A percentile compares a stretch with the other conserved stretches of the same genome.
phyloP scores from a whole-genome alignment of 2,329 filamentous ascomycete genomes.

The Aspergillus eucalypticola region DNA sequence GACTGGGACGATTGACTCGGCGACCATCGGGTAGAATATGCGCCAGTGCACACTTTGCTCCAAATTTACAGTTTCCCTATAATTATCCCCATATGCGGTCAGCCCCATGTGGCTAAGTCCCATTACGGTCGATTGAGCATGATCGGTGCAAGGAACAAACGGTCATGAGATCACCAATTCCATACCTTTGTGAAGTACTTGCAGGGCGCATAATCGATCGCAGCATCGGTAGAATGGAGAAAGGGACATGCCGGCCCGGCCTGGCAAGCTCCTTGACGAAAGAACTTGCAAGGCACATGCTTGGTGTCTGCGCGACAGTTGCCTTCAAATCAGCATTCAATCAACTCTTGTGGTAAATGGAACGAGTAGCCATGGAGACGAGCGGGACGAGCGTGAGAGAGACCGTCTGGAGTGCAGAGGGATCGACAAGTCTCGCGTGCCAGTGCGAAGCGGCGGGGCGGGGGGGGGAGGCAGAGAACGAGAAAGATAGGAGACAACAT shows the following conservation, averaged over 20 bases:
- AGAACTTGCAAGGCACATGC: slow-evolving; percentile 99
- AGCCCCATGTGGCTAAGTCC: slow-evolving; percentile 7
- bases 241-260: slow-evolving; percentile 95
- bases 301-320: slow-evolving; percentile 68
- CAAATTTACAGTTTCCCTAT: slow-evolving; percentile 98
- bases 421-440: background rate
- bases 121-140: background rate
- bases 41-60: slow-evolving; percentile 93
- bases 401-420: background rate
- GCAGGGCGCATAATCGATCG: slow-evolving; percentile 83
- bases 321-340: background rate
- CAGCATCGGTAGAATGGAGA: slow-evolving; percentile 83
- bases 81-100: slow-evolving; percentile 23
- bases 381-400: background rate
- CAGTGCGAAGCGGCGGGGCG: too few species aligned
- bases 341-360: too few species aligned
- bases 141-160: background rate
- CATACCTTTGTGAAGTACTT: slow-evolving; percentile 97
- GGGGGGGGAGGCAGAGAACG: background rate
- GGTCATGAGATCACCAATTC: background rate
- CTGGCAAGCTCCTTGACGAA: slow-evolving; percentile 91
- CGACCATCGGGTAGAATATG: slow-evolving; percentile 93
- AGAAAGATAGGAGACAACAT: slow-evolving; percentile 28
- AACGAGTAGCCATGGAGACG: background rate
- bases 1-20: slow-evolving; percentile 74